Percentiles rank a stretch among this genome's conserved stretches.
Evolutionary conservation across 192 early-diverging fungal species (phyloP).

Genomic region (Radiomyces spectabilis): DNA sequence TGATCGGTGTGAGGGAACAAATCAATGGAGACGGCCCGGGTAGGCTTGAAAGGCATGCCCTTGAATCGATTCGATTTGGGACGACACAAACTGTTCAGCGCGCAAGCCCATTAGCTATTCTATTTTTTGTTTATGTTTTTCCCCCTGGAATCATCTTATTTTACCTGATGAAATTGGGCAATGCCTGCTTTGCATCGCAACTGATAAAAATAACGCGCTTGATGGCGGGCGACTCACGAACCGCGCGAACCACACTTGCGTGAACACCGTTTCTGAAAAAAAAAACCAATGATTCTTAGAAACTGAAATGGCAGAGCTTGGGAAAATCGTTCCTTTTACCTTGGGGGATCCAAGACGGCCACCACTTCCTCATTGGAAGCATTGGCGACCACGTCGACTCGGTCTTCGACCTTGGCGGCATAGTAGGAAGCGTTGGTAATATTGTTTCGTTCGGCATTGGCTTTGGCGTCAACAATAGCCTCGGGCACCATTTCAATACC

Average conservation of each 20-base stretch:
- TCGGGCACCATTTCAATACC: conserved; percentile 62
- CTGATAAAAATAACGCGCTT: conserved; percentile 58
- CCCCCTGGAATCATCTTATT: no score
- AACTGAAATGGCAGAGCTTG: conserved; percentile 10
- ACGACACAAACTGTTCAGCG: conserved; percentile 47
- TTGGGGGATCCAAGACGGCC: conserved; percentile 72
- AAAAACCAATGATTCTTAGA: background rate
- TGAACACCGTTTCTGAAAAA: conserved; percentile 45
- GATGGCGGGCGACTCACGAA: conserved; percentile 48
- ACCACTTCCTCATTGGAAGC: conserved; percentile 45
- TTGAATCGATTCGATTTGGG: conserved; percentile 54
- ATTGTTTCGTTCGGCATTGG: conserved; percentile 46
- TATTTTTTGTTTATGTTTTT: background rate
- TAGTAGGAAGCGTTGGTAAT: conserved; percentile 52
- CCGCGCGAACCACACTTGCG: conserved; percentile 48
- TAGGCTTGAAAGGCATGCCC: conserved; percentile 54
- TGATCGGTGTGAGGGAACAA: conserved; percentile 70
- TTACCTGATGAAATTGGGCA: conserved; percentile 58
- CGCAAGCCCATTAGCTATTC: background rate
- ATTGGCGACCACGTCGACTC: conserved; percentile 19
- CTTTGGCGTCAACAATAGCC: conserved; percentile 68
- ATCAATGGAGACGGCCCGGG: conserved; percentile 54
- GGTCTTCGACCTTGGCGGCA: conserved; percentile 56
- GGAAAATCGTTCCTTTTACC: conserved; percentile 18
- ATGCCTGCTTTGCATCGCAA: conserved; percentile 54